Evolutionary conservation across 1,284 basidiomycete species (phyloP).

Genomic region (Ganoderma lucidum): DNA sequence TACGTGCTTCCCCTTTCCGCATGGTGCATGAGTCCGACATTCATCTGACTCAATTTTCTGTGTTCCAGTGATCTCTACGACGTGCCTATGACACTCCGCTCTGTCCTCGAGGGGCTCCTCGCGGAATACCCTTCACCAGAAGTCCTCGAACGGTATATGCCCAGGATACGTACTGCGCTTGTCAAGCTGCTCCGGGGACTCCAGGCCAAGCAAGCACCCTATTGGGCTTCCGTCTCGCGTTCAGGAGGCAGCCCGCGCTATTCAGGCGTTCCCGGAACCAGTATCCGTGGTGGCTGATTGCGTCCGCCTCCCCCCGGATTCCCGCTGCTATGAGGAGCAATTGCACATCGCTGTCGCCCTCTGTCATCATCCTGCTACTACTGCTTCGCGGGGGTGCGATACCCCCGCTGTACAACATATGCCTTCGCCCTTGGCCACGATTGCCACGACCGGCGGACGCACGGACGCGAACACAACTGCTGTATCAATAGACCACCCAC

Average conservation of each 20-base stretch:
- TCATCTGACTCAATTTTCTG: conserved; percentile 9
- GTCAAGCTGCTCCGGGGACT: conserved; percentile 86
- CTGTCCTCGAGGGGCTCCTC: conserved; percentile 85
- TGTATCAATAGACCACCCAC: conserved; percentile 28
- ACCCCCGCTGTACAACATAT: conserved; percentile 28
- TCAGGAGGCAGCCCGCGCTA: conserved; percentile 16
- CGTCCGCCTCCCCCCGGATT: background rate
- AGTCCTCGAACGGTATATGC: conserved; percentile 79
- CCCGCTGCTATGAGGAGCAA: background rate
- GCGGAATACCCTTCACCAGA: conserved; percentile 84
- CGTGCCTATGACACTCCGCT: conserved; percentile 83
- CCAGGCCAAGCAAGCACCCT: conserved; percentile 83
- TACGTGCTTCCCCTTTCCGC: background rate
- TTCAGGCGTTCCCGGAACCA: conserved; percentile 9
- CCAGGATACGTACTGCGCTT: conserved; percentile 83
- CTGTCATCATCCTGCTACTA: conserved; percentile 5
- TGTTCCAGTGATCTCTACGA: conserved; percentile 79
- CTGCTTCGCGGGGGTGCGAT: conserved; percentile 16
- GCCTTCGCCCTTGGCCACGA: conserved; percentile 15
- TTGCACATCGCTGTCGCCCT: background rate
- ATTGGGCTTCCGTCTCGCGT: conserved; percentile 42
- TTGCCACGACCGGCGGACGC: conserved; percentile 13
- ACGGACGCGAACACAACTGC: conserved; percentile 13
- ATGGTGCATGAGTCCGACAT: background rate
- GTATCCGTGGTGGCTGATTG: conserved; percentile 21